phyloP scores from a whole-genome alignment of 2,329 filamentous ascomycete genomes.

The Stachybotrys echinatus region DNA sequence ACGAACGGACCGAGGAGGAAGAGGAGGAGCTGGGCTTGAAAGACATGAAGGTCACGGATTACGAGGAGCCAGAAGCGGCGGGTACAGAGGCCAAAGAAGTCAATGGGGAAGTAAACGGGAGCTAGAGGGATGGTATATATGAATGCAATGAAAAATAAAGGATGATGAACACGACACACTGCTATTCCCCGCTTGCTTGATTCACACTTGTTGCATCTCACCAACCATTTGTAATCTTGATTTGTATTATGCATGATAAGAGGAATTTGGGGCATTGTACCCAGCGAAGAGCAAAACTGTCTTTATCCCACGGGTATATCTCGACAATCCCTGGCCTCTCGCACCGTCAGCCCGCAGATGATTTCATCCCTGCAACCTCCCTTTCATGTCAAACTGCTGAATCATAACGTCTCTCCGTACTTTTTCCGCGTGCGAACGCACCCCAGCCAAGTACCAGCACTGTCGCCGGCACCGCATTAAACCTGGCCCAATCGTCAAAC shows the following conservation, averaged over 20 bases:
- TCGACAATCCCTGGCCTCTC: background rate
- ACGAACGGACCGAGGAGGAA: conserved; percentile 83
- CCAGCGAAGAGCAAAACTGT: background rate
- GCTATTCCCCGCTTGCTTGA: too few species aligned
- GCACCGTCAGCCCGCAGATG: background rate
- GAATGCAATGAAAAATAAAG: background rate
- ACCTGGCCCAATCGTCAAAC: background rate
- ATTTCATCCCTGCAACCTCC: background rate
- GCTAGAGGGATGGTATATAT: background rate
- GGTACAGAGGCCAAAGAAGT: conserved; percentile 15
- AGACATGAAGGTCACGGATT: conserved; percentile 91
- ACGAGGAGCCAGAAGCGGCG: conserved; percentile 46
- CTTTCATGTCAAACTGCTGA: too few species aligned
- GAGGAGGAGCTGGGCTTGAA: conserved; percentile 86
- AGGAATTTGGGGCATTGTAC: background rate
- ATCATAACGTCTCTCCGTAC: background rate
- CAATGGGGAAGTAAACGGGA: background rate
- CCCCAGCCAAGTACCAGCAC: background rate
- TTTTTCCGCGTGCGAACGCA: background rate
- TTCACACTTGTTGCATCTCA: too few species aligned
- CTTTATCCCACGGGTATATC: background rate
- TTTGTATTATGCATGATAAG: background rate
- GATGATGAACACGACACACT: too few species aligned
- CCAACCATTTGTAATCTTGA: too few species aligned
- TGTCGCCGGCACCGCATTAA: background rate